Percentiles rank a stretch among this genome's conserved stretches.
phyloP scores from a whole-genome alignment of 2,329 filamentous ascomycete species.

The Escovopsis sp. region DNA sequence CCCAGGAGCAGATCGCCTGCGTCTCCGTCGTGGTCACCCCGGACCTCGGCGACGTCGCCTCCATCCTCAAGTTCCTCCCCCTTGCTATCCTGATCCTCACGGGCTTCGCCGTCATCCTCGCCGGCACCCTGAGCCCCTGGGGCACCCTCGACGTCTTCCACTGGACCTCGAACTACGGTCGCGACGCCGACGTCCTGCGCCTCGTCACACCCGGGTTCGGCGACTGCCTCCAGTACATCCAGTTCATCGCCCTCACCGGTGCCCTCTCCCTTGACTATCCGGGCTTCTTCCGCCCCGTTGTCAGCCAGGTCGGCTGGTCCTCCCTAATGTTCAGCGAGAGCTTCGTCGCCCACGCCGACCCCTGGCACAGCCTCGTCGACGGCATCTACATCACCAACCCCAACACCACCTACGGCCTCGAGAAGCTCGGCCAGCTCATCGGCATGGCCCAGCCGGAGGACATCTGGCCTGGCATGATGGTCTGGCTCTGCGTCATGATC shows the following conservation, averaged over 20 bases:
- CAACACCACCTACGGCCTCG: constrained; percentile 71
- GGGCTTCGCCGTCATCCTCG: constrained; percentile 66
- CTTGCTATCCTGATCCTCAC: constrained; percentile 65
- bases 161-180: constrained; percentile 96
- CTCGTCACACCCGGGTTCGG: constrained; percentile 92
- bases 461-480: constrained; percentile 86
- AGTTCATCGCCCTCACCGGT: constrained; percentile 82
- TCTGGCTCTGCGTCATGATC: constrained; percentile 75
- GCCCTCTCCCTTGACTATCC: constrained; percentile 77
- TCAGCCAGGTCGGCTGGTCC: constrained; percentile 82
- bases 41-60: constrained; percentile 55
- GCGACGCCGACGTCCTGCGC: constrained; percentile 79
- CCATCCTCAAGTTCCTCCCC: constrained; percentile 60
- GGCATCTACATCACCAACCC: constrained; percentile 75
- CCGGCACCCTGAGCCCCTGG: constrained; percentile 86
- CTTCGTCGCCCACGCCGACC: constrained; percentile 55
- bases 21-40: constrained; percentile 74
- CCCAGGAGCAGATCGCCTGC: constrained; percentile 47
- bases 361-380: constrained; percentile 55
- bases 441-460: constrained; percentile 65
- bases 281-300: constrained; percentile 82
- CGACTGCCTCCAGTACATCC: constrained; percentile 92
- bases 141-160: constrained; percentile 79
- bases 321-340: constrained; percentile 85
- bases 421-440: constrained; percentile 63